These are phyloP conservation scores for Capronia americana DNA, from an alignment of 2,329 filamentous ascomycete species.

Conservation along the genomic window DNA sequence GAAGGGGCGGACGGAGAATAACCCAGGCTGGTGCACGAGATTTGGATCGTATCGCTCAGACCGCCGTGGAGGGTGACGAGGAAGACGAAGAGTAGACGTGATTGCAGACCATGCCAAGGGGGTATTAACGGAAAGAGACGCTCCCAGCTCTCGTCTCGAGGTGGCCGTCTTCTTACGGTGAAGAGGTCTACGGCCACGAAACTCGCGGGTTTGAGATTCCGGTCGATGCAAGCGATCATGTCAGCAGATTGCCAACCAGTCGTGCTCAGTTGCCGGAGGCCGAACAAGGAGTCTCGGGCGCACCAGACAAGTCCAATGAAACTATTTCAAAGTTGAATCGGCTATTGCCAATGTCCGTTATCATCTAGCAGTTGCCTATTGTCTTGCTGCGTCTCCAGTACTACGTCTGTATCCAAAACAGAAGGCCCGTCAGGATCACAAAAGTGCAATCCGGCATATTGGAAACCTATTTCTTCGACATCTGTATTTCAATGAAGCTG, in stretches of 20 bases:
- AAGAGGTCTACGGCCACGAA: neutral
- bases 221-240: constrained; percentile 8
- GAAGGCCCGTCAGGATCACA: neutral
- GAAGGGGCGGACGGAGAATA: constrained; percentile 97
- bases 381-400: neutral
- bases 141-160: neutral
- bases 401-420: neutral
- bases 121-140: neutral
- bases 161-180: neutral
- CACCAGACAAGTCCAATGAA: constrained; percentile 32
- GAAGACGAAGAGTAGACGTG: constrained; percentile 60
- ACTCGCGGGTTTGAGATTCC: neutral
- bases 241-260: constrained; percentile 6
- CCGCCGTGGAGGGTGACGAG: constrained; percentile 74
- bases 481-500: neutral
- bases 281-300: constrained; percentile 23
- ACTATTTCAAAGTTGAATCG: constrained; percentile 29
- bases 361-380: neutral
- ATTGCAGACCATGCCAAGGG: constrained; percentile 15
- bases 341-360: neutral
- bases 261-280: constrained; percentile 16
- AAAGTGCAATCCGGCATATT: neutral
- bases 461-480: neutral
- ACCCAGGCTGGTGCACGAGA: constrained; percentile 98
- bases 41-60: constrained; percentile 93